Base-by-base conservation (phyloP, 2,329 filamentous ascomycete species). In the Calonectria honghensis region DNA sequence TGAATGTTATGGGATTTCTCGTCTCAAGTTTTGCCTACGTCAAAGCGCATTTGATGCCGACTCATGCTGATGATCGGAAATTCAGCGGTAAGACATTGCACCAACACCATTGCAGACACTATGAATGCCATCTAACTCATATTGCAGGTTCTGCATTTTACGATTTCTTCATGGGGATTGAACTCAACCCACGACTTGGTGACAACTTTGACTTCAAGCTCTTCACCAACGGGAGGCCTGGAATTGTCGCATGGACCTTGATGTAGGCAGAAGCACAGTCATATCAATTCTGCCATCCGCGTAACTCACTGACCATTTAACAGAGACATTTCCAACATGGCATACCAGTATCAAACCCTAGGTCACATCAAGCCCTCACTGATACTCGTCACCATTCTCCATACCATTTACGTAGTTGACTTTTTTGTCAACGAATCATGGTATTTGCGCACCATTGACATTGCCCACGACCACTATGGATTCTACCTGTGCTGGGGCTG, bases 391-490 rank as follows among this genome's bases (percentile, higher is more conserved):
- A 85, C 85, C 9, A 81, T 87, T 75, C 81, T 89, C 2, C 88
- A 89, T 72, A 78, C 81, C 0, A 76, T 88, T 10, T 89, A 89
- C 66, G 85, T 88, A 10, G 75, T 88, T 0, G 87, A 89, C 61
- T 89, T 89, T 71, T 89, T 89, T 65, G 79, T 86, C 63, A 88
- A 89, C 10, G 88, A 89, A 75, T 83, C 85, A 16, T 89, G 88
- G 87, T 88, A 89, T 73, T 80, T 87, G n/a, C 83, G 84, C 27
- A 88, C 87, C 2, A 86, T 87, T 13, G 86, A 88, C 68, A 87
- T 87, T 48, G 81, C 82, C 5, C 85, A 87, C 64, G 86, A 88
- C 48, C 86, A 87, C 61, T 87, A 85, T 41, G 87, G 86, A 3
- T 88, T 88, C 75, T 87, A 87, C 75, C 77, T 87, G 4, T 83